These are phyloP conservation scores for Helminthosporium solani DNA, from an alignment of 2,329 filamentous ascomycete genomes.

Conservation along the genomic window DNA sequence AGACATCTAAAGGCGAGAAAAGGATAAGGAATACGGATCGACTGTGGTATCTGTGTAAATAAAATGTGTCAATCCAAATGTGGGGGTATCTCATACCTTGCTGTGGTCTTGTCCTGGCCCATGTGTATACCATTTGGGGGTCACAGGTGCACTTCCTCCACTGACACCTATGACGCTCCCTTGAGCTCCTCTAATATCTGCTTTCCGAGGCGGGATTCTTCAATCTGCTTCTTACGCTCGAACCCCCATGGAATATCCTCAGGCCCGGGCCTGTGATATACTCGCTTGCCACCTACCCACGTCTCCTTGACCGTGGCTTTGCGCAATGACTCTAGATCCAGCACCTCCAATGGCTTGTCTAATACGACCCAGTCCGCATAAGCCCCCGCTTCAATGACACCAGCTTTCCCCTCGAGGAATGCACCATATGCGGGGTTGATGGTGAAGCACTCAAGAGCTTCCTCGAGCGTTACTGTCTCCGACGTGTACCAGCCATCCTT, in stretches of 20 bases:
- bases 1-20: too few species aligned
- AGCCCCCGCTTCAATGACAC: conserved; percentile 60
- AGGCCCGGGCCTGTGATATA: conserved; percentile 31
- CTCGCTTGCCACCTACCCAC: conserved; percentile 61
- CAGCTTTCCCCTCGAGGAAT: conserved; percentile 60
- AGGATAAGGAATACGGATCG: too few species aligned
- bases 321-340: conserved; percentile 55
- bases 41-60: too few species aligned
- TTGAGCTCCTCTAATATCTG: neutral
- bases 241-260: conserved; percentile 9
- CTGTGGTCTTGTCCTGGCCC: too few species aligned
- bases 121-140: too few species aligned
- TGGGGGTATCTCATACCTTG: too few species aligned
- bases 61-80: too few species aligned
- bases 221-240: neutral
- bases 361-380: conserved; percentile 73
- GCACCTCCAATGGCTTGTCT: conserved; percentile 56
- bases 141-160: too few species aligned
- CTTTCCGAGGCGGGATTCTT: neutral
- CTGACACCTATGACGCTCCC: neutral
- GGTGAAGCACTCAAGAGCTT: conserved; percentile 65
- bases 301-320: conserved; percentile 62
- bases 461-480: conserved; percentile 59
- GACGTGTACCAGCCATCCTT: conserved; percentile 59
- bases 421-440: conserved; percentile 59